phyloP scores from a whole-genome alignment of 441 rosid species.

The Melianthus villosus region DNA sequence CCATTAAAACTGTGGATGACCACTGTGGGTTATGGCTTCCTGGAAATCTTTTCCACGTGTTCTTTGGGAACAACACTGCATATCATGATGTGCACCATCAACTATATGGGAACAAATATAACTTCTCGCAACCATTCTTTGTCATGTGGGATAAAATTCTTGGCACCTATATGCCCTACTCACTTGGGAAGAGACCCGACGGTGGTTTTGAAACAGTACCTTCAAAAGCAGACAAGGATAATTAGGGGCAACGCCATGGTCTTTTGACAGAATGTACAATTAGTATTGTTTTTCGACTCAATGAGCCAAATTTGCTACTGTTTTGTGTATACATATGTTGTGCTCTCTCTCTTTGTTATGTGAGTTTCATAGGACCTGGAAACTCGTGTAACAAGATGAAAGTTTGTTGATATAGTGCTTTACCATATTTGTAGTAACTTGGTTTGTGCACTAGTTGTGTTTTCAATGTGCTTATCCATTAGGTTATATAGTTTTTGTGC shows the following conservation, averaged over 20 bases:
- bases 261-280: slow-evolving; percentile 10
- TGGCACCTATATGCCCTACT: slow-evolving; percentile 81
- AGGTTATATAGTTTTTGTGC: too few relatives aligned
- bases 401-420: too few relatives aligned
- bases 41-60: slow-evolving; percentile 71
- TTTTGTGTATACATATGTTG: slow-evolving; percentile 17
- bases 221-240: slow-evolving; percentile 37
- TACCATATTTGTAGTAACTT: too few relatives aligned
- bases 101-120: slow-evolving; percentile 73
- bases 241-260: slow-evolving; percentile 13
- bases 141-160: slow-evolving; percentile 80
- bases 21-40: slow-evolving; percentile 91
- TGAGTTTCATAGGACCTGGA: too few relatives aligned
- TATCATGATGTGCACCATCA: slow-evolving; percentile 93
- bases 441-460: too few relatives aligned
- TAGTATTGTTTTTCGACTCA: background rate
- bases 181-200: slow-evolving; percentile 49
- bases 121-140: slow-evolving; percentile 91
- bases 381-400: too few relatives aligned
- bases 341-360: too few relatives aligned
- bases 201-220: slow-evolving; percentile 73
- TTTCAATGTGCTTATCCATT: too few relatives aligned
- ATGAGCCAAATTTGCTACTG: slow-evolving; percentile 8
- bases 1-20: slow-evolving; percentile 82
- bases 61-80: slow-evolving; percentile 79